Conservation (phyloP, 2,329 filamentous ascomycete species). For the Penicillium sp. region DNA sequence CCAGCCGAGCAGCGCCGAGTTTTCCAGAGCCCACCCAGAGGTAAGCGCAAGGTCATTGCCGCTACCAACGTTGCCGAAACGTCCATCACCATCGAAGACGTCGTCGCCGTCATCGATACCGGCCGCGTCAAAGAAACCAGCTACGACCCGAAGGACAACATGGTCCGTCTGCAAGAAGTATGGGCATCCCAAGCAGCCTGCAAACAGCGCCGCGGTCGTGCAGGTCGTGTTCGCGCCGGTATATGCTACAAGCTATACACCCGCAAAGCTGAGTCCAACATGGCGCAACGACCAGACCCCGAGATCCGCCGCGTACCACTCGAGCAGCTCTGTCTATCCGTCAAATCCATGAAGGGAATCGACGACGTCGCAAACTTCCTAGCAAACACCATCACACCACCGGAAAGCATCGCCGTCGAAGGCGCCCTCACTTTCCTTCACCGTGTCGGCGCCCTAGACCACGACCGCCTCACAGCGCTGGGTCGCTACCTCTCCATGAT, state of each 20-base stretch:
- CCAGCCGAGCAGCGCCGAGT: constrained; percentile 87
- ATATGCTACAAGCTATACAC: constrained; percentile 97
- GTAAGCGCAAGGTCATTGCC: constrained; percentile 89
- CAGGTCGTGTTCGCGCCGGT: constrained; percentile 88
- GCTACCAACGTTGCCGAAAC: constrained; percentile 98
- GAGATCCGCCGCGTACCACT: constrained; percentile 92
- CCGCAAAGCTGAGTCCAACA: constrained; percentile 77
- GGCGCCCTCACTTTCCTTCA: constrained; percentile 79
- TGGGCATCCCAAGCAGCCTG: constrained; percentile 95
- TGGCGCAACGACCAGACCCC: constrained; percentile 87
- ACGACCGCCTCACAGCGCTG: constrained; percentile 84
- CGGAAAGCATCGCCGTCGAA: constrained; percentile 82
- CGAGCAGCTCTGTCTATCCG: constrained; percentile 91
- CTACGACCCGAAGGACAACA: constrained; percentile 89
- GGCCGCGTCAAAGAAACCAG: constrained; percentile 96
- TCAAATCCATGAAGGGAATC: constrained; percentile 88
- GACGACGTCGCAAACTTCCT: constrained; percentile 81
- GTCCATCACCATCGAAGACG: constrained; percentile 97
- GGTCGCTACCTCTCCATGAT: constrained; percentile 94
- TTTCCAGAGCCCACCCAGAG: constrained; percentile 75
- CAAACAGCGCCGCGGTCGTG: constrained; percentile 91
- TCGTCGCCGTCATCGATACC: constrained; percentile 93
- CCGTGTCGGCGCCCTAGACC: constrained; percentile 87
- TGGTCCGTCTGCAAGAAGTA: constrained; percentile 90
- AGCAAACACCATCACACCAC: constrained; percentile 84